Evolutionary conservation across 1,284 basidiomycete genomes (phyloP), one percentile per base, ranked within the genome.

Genomic region (Rhodotorula sp.): DNA sequence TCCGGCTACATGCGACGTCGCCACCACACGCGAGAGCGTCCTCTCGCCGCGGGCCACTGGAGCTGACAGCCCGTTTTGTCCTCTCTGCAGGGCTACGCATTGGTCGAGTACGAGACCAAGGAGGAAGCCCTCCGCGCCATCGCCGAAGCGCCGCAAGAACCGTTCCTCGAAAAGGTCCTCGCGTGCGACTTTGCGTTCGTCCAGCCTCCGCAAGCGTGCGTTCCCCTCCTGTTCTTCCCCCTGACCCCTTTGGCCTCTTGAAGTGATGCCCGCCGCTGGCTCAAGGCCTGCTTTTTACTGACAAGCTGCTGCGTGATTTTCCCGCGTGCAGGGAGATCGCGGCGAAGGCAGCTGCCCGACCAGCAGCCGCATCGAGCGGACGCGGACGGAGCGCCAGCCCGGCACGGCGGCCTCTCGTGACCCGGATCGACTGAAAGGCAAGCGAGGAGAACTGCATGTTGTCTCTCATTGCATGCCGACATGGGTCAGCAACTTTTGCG

Each of bases 121-220:
- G 85, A 88, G 22, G 94, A 99, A 76, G 95, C 95, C 4, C 91
- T 95, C 78, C 87, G 87, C 49, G 95, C 96, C 29, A 96, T 99
- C 78, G 81, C 82, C 60, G 91, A 93, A 65, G 91, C 91, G 33
- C 88, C 89, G 46, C 91, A 91, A 7, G 89, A 91, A 14, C 85
- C 87, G 20, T 82, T 99, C 69, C 83, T 99, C 71, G 95, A 97
- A 78, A 91, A 98, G 82, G 84, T 83, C 46, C 85, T 99, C 58
- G 87, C 91, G 75, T 95, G 94, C 77, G 95, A 98, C 79, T 99
- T 94, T 81, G 95, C 92, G 0, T 99, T 99, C 79, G 89, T 97
- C 48, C 87, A 93, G 56, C 92, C 93, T 33, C 92, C 93, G 57
- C 87, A 62, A 26, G 69, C 54, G 71, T 73, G 17, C 54, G 69